phyloP scores from a whole-genome alignment of 345 rosid species.

The Linum tenue region DNA sequence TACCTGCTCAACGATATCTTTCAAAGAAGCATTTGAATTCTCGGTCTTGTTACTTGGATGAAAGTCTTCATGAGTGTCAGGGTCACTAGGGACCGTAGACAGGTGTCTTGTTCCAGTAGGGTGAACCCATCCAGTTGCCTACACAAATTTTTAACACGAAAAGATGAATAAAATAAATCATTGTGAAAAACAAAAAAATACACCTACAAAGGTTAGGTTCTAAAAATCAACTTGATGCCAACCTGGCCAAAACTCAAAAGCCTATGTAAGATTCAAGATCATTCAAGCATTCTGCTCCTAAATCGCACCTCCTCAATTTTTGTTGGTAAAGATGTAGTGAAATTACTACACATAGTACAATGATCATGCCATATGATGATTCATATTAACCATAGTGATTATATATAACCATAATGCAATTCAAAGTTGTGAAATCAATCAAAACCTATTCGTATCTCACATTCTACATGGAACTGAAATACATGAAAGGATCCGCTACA shows the following conservation, averaged over 20 bases:
- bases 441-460: neutral
- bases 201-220: neutral
- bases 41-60: conserved; percentile 51
- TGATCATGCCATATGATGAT: too few relatives aligned
- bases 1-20: conserved; percentile 76
- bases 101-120: neutral
- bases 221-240: neutral
- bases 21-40: conserved; percentile 38
- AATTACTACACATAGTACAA: neutral
- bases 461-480: neutral
- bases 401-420: neutral
- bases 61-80: conserved; percentile 84
- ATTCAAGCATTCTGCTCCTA: neutral
- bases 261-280: too few relatives aligned
- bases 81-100: conserved; percentile 41
- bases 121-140: neutral
- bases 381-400: neutral
- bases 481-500: neutral
- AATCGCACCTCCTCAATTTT: too few relatives aligned
- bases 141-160: neutral
- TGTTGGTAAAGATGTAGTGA: neutral
- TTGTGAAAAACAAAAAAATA: too few relatives aligned
- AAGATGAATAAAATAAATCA: neutral
- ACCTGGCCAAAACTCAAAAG: too few relatives aligned
- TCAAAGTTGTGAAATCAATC: neutral